phyloP scores from a whole-genome alignment of 2,329 filamentous ascomycete species.

The Arthrobotrys entomopaga region DNA sequence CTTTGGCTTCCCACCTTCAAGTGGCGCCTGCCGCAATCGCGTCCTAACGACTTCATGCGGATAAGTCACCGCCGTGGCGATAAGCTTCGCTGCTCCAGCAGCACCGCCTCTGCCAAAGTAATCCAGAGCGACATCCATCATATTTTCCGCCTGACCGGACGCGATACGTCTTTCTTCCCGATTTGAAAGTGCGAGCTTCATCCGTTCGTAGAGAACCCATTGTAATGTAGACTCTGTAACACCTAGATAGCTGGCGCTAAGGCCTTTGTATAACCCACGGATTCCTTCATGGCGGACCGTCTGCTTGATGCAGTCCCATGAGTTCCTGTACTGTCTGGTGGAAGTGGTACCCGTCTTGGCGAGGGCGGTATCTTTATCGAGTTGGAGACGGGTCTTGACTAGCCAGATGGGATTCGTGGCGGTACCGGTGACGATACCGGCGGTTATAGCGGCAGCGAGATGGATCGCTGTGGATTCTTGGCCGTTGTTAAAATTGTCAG shows the following conservation, averaged over 20 bases:
- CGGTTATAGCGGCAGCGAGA: conserved; percentile 77
- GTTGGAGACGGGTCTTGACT: conserved; percentile 89
- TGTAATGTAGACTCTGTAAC: conserved; percentile 90
- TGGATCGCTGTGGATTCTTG: conserved; percentile 79
- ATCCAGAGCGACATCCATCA: conserved; percentile 78
- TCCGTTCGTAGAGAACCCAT: conserved; percentile 93
- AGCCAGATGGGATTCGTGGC: conserved; percentile 97
- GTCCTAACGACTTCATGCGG: conserved; percentile 88
- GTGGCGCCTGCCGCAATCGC: conserved; percentile 83
- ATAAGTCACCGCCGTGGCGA: conserved; percentile 86
- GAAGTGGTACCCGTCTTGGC: conserved; percentile 67
- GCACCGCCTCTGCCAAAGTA: conserved; percentile 82
- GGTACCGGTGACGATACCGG: conserved; percentile 86
- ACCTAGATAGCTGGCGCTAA: conserved; percentile 90
- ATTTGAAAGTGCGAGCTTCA: conserved; percentile 77
- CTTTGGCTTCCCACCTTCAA: conserved; percentile 75
- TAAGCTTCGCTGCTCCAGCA: conserved; percentile 83
- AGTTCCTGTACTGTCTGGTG: conserved; percentile 82
- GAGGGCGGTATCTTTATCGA: conserved; percentile 82
- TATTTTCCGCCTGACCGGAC: conserved; percentile 72
- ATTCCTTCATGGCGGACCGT: conserved; percentile 83
- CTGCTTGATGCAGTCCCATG: conserved; percentile 85
- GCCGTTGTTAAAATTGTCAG: conserved; percentile 76
- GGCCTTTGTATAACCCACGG: conserved; percentile 83
- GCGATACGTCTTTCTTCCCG: conserved; percentile 70